Base-by-base conservation (phyloP, 73 alveolate species). In the Blepharisma japonicum region DNA sequence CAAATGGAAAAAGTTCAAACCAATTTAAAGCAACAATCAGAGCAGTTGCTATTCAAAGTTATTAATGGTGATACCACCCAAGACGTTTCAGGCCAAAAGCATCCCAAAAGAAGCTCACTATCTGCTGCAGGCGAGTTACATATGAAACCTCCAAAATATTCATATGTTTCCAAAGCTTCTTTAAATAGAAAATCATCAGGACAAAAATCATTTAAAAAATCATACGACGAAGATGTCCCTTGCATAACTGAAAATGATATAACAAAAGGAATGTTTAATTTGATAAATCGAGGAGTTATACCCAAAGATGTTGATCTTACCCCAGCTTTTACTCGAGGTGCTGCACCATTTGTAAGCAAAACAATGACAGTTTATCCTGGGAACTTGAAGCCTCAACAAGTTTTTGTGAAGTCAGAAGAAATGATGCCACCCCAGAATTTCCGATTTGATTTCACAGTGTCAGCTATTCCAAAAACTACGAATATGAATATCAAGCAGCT, bases 291-390 rank as follows among this genome's bases (percentile, higher is more conserved):
- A 77, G 98, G 98, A 7, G 86, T 87, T 46, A 89, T 94, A 32
- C 98, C 98, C 14, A 90, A 87, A 90, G 94, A 82, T 70, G 96
- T 93, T 6, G 99, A 94, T 79, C 86, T 94, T 18, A 84, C 97
- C 20, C 99, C 98, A 6, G 95, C 96, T 6, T 90, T 94, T 55
- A 87, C 85, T 39, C 89, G 91, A 74, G 98, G 96, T 23, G 96
- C 91, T 53, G 93, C 96, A 81, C 98, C 99, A 11, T 86, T 92
- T 74, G 81, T 68, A 49, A 85, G 86, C 55, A 81, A 67, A 55
- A 50, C 79, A 18, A 18, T 25, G 11, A 11, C 56, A 18, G 27
- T 70, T n/a, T 47, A 70, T 45, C 56, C 56, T 45, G 56, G 76
- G 61, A n/a, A 18, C 39, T 9, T 45, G 66, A 70, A 45, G 66